phyloP scores from a whole-genome alignment of 1,284 basidiomycete species.

The Sphagnurus paluster region DNA sequence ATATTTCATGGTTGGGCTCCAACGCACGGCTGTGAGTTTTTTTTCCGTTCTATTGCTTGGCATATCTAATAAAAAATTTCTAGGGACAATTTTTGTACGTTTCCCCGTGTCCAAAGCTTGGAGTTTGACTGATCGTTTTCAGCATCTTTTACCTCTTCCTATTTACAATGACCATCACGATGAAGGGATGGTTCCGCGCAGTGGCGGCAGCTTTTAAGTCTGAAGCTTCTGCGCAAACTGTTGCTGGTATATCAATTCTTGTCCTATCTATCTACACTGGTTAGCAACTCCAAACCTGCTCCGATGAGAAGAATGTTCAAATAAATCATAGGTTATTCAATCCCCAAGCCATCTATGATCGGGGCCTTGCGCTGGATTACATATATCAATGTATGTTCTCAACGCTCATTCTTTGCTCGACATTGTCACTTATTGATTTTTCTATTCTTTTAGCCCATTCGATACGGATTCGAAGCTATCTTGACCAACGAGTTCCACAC shows the following conservation, averaged over 20 bases:
- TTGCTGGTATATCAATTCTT: conserved; percentile 46
- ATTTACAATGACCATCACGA: conserved; percentile 50
- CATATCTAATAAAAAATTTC: conserved; percentile 4
- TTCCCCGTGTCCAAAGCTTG: too few species aligned
- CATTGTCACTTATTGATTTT: conserved; percentile 7
- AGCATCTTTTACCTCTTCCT: conserved; percentile 58
- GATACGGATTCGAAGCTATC: conserved; percentile 49
- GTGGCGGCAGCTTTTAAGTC: conserved; percentile 55
- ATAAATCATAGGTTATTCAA: conserved; percentile 42
- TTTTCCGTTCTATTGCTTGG: conserved; percentile 32
- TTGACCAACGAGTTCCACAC: conserved; percentile 59
- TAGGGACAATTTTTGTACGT: conserved; percentile 16
- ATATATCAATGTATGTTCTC: conserved; percentile 53
- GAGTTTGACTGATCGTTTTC: too few species aligned
- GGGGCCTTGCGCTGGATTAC: conserved; percentile 66
- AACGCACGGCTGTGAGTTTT: conserved; percentile 41
- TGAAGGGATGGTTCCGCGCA: conserved; percentile 63
- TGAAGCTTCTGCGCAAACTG: conserved; percentile 56
- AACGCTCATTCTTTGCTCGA: conserved; percentile 3
- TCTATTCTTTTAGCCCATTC: conserved; percentile 33
- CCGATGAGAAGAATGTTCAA: too few species aligned
- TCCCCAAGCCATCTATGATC: conserved; percentile 55
- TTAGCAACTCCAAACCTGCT: too few species aligned
- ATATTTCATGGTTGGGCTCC: conserved; percentile 59
- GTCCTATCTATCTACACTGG: conserved; percentile 27